Conservation (phyloP, 2,329 filamentous ascomycete genomes). For the Incumbomyces delicatus region DNA sequence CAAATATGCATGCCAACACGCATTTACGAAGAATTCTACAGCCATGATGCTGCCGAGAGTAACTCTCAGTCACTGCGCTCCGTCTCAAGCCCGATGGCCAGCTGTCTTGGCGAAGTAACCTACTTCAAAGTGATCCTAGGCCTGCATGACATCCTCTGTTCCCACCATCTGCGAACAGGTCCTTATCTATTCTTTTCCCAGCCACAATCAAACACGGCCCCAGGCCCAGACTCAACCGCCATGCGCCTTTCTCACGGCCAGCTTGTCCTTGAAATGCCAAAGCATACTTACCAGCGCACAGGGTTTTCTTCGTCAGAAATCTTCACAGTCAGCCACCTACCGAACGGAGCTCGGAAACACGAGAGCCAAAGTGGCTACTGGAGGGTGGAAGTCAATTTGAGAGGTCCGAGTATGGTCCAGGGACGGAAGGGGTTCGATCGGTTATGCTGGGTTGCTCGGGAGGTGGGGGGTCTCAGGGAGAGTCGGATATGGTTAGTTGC, state of each 20-base stretch:
- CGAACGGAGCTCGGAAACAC: conserved; percentile 49
- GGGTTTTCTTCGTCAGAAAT: conserved; percentile 56
- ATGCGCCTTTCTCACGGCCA: neutral
- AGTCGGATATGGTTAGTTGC: conserved; percentile 66
- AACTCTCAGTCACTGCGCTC: neutral
- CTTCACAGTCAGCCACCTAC: conserved; percentile 42
- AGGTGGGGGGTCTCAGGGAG: conserved; percentile 53
- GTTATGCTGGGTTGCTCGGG: conserved; percentile 66
- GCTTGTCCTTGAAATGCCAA: conserved; percentile 70
- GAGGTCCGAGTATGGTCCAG: conserved; percentile 63
- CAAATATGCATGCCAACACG: conserved; percentile 66
- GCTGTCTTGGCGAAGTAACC: conserved; percentile 20
- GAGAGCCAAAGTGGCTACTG: conserved; percentile 55
- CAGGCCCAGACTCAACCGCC: neutral
- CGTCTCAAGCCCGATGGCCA: neutral
- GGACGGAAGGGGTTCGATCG: conserved; percentile 78
- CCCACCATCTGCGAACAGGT: conserved; percentile 42
- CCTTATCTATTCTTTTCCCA: conserved; percentile 70
- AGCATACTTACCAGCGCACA: conserved; percentile 69
- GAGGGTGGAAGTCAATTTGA: conserved; percentile 74
- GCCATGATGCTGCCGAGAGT: neutral
- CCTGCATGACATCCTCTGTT: conserved; percentile 60
- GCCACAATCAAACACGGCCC: conserved; percentile 46
- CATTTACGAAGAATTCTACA: conserved; percentile 34
- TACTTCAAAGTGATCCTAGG: conserved; percentile 66